Conservation (phyloP, 208 protist genomes). For the Paratrypanosoma confusum region DNA sequence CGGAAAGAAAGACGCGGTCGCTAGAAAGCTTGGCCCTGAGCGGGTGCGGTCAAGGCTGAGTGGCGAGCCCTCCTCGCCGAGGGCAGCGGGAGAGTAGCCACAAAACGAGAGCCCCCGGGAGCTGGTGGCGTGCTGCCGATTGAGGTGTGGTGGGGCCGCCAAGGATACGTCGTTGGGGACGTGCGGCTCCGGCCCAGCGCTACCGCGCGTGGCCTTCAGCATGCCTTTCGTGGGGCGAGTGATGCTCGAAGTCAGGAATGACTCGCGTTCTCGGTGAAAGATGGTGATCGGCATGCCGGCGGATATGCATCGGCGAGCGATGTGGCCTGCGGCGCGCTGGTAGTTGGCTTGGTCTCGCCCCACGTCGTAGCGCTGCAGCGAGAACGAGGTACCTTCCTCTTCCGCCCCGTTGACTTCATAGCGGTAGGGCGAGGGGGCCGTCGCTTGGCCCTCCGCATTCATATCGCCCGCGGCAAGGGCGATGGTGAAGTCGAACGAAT, state of each 20-base stretch:
- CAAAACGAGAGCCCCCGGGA: too few relatives aligned
- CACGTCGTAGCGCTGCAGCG: constrained; percentile 56
- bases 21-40: too few relatives aligned
- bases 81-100: too few relatives aligned
- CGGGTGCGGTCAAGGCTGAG: too few relatives aligned
- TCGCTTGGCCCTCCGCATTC: neutral
- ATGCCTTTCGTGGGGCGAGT: constrained; percentile 14
- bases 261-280: constrained; percentile 54
- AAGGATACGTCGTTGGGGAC: too few relatives aligned
- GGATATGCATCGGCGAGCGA: constrained; percentile 25
- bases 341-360: constrained; percentile 31
- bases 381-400: constrained; percentile 49
- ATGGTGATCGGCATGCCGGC: constrained; percentile 42
- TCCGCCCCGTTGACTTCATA: constrained; percentile 70
- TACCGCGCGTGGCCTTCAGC: neutral
- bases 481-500: constrained; percentile 3
- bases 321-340: constrained; percentile 43
- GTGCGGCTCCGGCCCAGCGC: too few relatives aligned
- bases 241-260: constrained; percentile 48
- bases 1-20: too few relatives aligned
- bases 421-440: constrained; percentile 8
- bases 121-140: too few relatives aligned
- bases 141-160: too few relatives aligned
- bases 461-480: neutral
- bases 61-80: too few relatives aligned